Percentiles rank a stretch among this genome's conserved stretches.
These are phyloP conservation scores for Arthroderma sp. DNA, from an alignment of 2,329 filamentous ascomycete species.

Conservation along the genomic window DNA sequence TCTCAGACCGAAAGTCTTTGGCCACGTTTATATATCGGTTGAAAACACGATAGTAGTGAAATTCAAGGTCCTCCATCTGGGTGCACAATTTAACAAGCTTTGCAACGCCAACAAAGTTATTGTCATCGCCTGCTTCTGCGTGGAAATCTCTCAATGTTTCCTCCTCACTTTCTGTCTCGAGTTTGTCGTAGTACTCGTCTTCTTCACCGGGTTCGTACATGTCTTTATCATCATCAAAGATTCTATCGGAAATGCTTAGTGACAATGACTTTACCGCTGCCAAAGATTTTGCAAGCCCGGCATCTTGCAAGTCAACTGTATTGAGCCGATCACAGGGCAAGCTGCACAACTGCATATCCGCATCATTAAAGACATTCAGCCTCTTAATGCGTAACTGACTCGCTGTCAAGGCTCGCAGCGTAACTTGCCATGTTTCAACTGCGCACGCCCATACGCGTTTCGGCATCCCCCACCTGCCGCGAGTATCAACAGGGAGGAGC, in stretches of 20 bases:
- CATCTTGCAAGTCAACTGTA: background rate
- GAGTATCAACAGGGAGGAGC: background rate
- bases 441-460: background rate
- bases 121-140: background rate
- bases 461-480: background rate
- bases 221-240: background rate
- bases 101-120: background rate
- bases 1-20: background rate
- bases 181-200: background rate
- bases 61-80: background rate
- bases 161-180: background rate
- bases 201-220: background rate
- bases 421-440: background rate
- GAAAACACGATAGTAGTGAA: background rate
- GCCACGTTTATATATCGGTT: background rate
- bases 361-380: background rate
- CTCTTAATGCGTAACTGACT: background rate
- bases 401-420: background rate
- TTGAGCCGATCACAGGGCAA: background rate
- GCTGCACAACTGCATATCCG: background rate
- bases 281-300: background rate
- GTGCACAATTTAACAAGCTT: background rate
- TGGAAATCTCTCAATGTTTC: background rate
- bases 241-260: background rate
- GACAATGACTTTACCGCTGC: background rate